Evolutionary conservation across 2,329 filamentous ascomycete species (phyloP), one percentile per base, ranked within the genome.

Genomic region (Trichoderma breve): DNA sequence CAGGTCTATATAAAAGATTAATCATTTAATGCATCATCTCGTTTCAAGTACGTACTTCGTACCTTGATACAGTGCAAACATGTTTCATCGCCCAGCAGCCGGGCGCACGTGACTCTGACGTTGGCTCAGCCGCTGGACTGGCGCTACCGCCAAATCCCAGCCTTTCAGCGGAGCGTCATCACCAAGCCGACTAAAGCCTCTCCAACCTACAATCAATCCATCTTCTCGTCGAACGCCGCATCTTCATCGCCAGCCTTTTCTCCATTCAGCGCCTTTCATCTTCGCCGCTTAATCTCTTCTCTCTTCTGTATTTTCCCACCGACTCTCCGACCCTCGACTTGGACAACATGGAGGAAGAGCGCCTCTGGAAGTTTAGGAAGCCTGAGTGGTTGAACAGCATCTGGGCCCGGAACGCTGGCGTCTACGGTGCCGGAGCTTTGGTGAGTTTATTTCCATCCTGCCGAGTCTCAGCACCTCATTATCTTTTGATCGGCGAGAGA

Each of bases 301-400:
- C 39, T 32, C n/a, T 26, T 14, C 21, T 32, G 24, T 11, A 60
- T 32, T 18, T 55, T 12, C 6, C 12, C 18, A 3, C 21, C 18
- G 64, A 43, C 4, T 28, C 24, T 58, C 15, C 5, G 68, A n/a
- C 70, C 70, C 74, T 4, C 39, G 39, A 43, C 7, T 43, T 43
- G 73, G 73, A 65, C 76, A 80, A 39, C 64, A 90, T 90, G 88
- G 87, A 89, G 74, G 89, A 91, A 75, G 89, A 91, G 73, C 87
- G 89, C 71, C 88, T 91, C 76, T 91, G 87, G 86, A 91, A 90
- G 83, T 91, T 91, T 79, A 81, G 85, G 80, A 86, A 83, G 84
- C 90, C 90, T 70, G 88, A 90, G 79, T 92, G 89, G 89, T 84
- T 91, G 71, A 90, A 89, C 83, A 90, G 86, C 80, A 84, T 86